Conservation (phyloP, 805 yeast species). For the Cyberlindnera petersonii region DNA sequence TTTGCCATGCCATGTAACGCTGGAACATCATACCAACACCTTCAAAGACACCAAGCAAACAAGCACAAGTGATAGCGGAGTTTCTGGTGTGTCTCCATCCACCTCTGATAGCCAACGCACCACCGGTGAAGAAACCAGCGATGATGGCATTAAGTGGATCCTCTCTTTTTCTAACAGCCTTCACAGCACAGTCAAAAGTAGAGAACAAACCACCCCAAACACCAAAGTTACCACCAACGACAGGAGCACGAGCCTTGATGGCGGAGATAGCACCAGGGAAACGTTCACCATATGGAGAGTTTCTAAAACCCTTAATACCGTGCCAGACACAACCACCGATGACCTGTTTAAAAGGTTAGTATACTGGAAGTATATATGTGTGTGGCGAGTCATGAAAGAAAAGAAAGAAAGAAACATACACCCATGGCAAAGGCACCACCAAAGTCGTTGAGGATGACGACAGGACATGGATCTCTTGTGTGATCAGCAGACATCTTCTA, state of each 20-base stretch:
- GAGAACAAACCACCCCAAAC: constrained; percentile 99
- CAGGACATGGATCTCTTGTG: constrained; percentile 98
- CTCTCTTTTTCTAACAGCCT: constrained; percentile 94
- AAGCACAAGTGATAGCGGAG: constrained; percentile 96
- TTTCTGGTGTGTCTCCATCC: constrained; percentile 97
- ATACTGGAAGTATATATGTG: not conserved
- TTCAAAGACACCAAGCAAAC: constrained; percentile 93
- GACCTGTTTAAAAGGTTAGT: constrained; percentile 24
- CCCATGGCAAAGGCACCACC: constrained; percentile 99
- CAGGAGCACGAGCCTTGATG: constrained; percentile 95
- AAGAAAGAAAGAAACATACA: constrained; percentile 32
- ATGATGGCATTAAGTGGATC: constrained; percentile 98
- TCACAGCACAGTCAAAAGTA: constrained; percentile 91
- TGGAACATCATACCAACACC: constrained; percentile 98
- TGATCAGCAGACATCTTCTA: constrained; percentile 84
- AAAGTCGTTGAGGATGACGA: constrained; percentile 91
- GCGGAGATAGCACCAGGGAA: constrained; percentile 85
- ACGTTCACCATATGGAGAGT: constrained; percentile 96
- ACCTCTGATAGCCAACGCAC: constrained; percentile 96
- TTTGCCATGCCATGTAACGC: constrained; percentile 81
- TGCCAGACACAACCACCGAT: constrained; percentile 99
- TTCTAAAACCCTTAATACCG: constrained; percentile 97
- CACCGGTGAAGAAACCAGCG: constrained; percentile 98
- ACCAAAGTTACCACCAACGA: constrained; percentile 98
- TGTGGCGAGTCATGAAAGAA: not conserved